Conservation (phyloP, 2,329 filamentous ascomycete species). For the Alternaria sp. region DNA sequence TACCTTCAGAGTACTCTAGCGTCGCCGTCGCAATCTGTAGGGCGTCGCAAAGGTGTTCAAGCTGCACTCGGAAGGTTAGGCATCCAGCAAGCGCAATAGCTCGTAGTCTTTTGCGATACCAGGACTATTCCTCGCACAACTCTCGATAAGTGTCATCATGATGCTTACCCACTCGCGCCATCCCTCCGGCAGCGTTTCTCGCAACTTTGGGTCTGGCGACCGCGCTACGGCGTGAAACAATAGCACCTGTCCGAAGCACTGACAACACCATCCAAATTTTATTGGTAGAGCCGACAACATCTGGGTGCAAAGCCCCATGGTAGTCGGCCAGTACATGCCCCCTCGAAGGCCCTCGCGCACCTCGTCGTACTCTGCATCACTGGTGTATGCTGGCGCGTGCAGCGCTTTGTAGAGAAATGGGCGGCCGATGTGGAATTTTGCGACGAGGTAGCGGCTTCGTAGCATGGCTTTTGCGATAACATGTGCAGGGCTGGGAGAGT, state of each 20-base stretch:
- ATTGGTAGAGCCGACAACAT: conserved; percentile 49
- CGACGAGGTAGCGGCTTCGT: conserved; percentile 49
- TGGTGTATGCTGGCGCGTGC: conserved; percentile 42
- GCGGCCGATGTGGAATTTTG: conserved; percentile 50
- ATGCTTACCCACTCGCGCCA: conserved; percentile 50
- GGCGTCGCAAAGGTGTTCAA: background rate
- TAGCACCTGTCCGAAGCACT: conserved; percentile 50
- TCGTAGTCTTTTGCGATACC: conserved; percentile 49
- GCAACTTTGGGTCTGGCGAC: conserved; percentile 39
- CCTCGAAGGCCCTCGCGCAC: conserved; percentile 40
- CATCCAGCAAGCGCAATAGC: conserved; percentile 43
- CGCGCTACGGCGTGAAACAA: conserved; percentile 45
- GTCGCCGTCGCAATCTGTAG: background rate
- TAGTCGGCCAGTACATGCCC: conserved; percentile 51
- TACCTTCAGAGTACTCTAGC: background rate
- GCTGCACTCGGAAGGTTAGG: background rate
- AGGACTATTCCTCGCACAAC: conserved; percentile 44
- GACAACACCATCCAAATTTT: conserved; percentile 51
- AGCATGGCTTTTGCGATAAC: conserved; percentile 52
- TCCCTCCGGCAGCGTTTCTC: conserved; percentile 44
- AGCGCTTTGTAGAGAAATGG: conserved; percentile 52
- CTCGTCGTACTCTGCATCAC: conserved; percentile 44
- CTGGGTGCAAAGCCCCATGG: conserved; percentile 47
- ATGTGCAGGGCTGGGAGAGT: conserved; percentile 46
- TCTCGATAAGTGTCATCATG: conserved; percentile 48